Conservation (phyloP, 345 rosid species). For the Dipteronia sinensis region DNA sequence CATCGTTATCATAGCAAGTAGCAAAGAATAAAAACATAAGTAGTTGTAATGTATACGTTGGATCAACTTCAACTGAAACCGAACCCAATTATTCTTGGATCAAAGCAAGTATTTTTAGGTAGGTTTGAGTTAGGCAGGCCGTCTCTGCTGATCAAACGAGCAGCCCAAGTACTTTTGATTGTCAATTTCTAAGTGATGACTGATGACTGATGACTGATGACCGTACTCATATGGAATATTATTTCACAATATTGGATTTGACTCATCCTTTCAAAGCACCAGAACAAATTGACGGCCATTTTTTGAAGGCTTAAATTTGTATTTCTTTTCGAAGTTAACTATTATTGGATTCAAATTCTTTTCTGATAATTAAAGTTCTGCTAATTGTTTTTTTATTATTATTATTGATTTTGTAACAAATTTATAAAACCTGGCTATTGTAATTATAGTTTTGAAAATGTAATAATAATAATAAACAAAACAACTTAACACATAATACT, state of each 20-base stretch:
- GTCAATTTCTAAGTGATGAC: not conserved
- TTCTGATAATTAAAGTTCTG: too few species aligned
- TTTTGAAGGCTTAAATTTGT: not conserved
- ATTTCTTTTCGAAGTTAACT: not conserved
- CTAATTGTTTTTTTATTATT: too few species aligned
- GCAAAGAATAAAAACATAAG: too few species aligned
- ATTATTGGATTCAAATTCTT: too few species aligned
- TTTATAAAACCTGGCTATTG: too few species aligned
- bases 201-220: too few species aligned
- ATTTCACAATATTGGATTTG: not conserved
- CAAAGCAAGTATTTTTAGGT: not conserved
- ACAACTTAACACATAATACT: too few species aligned
- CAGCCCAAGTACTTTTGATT: not conserved
- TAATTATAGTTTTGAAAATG: too few species aligned
- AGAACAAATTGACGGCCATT: not conserved
- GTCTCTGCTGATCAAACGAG: not conserved
- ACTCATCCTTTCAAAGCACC: not conserved
- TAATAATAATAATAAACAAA: too few species aligned
- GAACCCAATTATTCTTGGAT: not conserved
- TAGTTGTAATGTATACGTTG: not conserved
- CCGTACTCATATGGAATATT: not conserved
- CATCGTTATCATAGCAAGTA: not conserved
- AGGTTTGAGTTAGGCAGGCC: conserved; percentile 1
- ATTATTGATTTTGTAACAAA: too few species aligned
- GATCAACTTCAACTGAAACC: not conserved